phyloP scores from a whole-genome alignment of 495 filamentous ascomycete species.

The Letharia lupina region DNA sequence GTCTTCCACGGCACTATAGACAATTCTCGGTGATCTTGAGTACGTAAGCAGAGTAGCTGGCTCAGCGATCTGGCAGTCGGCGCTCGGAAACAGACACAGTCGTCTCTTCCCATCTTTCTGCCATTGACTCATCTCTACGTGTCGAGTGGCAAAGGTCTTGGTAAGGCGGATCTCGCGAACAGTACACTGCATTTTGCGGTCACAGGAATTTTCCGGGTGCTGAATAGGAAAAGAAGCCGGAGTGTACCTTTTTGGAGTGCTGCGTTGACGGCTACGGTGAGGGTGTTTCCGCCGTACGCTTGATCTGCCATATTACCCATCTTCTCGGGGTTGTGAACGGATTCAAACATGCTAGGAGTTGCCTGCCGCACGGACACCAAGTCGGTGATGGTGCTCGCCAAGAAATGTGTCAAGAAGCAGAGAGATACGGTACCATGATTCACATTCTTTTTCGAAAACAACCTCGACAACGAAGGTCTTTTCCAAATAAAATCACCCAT shows the following conservation, averaged over 20 bases:
- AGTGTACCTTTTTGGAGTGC: not conserved
- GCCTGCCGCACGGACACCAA: not conserved
- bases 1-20: not conserved
- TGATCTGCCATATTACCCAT: not conserved
- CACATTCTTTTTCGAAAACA: no score
- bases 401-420: no score
- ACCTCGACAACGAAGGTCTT: no score
- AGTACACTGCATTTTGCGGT: not conserved
- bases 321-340: not conserved
- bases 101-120: not conserved
- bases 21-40: not conserved
- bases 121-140: not conserved
- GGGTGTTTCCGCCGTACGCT: not conserved
- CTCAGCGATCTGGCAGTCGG: slow-evolving; percentile 1
- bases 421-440: no score
- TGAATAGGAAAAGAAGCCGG: not conserved
- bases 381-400: not conserved
- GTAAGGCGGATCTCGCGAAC: not conserved
- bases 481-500: no score
- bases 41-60: slow-evolving; percentile 1
- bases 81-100: slow-evolving; percentile 1
- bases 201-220: not conserved
- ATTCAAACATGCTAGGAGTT: not conserved
- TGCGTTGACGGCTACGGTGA: not conserved
- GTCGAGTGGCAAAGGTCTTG: not conserved